Base-by-base conservation (phyloP, 192 early-diverging fungal genomes). In the Rhizoclosmatium sp. region DNA sequence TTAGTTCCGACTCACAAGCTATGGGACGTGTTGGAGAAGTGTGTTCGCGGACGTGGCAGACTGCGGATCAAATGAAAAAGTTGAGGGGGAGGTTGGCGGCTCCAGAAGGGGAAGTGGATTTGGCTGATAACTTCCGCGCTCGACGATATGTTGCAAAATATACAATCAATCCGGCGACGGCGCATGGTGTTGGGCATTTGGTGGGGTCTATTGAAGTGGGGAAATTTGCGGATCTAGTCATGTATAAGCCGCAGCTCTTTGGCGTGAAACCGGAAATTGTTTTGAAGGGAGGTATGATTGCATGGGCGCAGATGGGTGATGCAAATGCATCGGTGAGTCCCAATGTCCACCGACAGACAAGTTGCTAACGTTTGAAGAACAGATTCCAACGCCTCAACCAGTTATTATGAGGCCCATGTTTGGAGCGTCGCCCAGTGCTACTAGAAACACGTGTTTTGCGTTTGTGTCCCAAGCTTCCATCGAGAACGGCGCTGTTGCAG, bases 11-110 rank as follows among this genome's bases (percentile, higher is more conserved):
- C 81, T 87, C 93, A 21, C 96, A 97, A 84, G 97, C 97, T 2
- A 99, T 99, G 97, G 97, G 97, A 12, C 90, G 97, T 7, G 92
- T 97, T 7, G 97, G 96, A 14, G 97, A 99, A 82, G 97, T 99
- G 2, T 84, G 98, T 3, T 75, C 92, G 14, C 83, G 97, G 59
- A 96, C 96, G 0, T 99, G 97, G 97, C 95, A 96, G 81, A 95
- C 96, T 21, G 97, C 96, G 4, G 91, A 95, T 79, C 96, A 98
- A 81, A 97, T 97, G 96, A 96, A 97, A 84, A 80, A 88, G 31
- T 89, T 93, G 69, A 86, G 96, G 51, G 84, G 85, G 14, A 40
- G 44, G 4, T 69, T 86, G 45, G 48, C 47, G 56, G 14, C 45
- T 1, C 78, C 82, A 45, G 82, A 69, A 0, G 78, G 68, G 10